These are phyloP conservation scores for Penicillium sclerotigenum DNA, from an alignment of 2,329 filamentous ascomycete genomes.

Conservation along the genomic window DNA sequence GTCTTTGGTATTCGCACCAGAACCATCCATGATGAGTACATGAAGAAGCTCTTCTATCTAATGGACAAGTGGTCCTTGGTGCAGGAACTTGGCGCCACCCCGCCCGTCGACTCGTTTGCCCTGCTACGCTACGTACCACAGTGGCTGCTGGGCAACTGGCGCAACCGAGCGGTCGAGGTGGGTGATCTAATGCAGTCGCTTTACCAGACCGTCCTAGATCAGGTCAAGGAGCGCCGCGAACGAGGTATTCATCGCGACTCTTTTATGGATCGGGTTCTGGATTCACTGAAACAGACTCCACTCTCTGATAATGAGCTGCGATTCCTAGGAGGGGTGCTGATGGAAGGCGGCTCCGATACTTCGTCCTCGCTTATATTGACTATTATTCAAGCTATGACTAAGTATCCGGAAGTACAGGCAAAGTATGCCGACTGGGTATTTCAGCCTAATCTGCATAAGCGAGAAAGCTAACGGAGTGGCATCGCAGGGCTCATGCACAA, in stretches of 20 bases:
- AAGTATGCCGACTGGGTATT: background rate
- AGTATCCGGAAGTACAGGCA: background rate
- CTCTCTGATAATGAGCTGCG: background rate
- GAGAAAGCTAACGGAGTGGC: background rate
- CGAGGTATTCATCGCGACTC: background rate
- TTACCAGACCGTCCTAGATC: background rate
- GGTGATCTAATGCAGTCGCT: background rate
- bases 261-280: background rate
- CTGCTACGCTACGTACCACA: background rate
- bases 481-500: background rate
- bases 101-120: background rate
- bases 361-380: background rate
- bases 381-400: slow-evolving; percentile 1
- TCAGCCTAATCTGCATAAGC: background rate
- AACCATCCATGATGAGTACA: background rate
- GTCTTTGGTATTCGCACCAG: background rate
- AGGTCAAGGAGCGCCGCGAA: background rate
- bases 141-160: background rate
- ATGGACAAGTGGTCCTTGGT: slow-evolving; percentile 4
- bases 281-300: background rate
- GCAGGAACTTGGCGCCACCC: background rate
- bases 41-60: background rate
- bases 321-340: background rate
- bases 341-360: slow-evolving; percentile 1
- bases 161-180: background rate